Base-by-base conservation (phyloP, 148 eudicot genomes). In the Arctostaphylos glauca region DNA sequence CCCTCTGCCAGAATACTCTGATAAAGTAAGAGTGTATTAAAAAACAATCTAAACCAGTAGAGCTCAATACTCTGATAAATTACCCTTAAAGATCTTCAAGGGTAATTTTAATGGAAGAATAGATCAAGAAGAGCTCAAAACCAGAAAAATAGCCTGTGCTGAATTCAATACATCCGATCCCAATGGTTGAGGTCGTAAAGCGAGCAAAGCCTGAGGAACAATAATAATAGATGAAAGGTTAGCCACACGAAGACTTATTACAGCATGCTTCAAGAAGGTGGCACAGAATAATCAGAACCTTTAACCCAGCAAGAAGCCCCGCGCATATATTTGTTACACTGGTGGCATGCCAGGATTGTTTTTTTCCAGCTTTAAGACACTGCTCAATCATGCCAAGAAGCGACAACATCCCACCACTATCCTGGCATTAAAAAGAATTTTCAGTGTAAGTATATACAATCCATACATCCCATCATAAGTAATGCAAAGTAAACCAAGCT, bases 1-100 rank as follows among this genome's bases (percentile, higher is more conserved):
- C 99, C 99, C 86, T 93, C 99, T 72, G 93, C 91, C 85, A 96
- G 87, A 88, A 93, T 96, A 81, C 86, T 90, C 99, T 96, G 92
- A 48, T 80, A 87, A 78, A 53, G 78, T 46, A 47, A 85, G 21
- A 70, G 59, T 81, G 15, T 80, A 60, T 6, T 43, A 31, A 55
- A 84, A 54, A 2, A 80, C 47, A 25, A 14, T n/a, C n/a, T n/a
- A n/a, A n/a, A n/a, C n/a, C n/a, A n/a, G n/a, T n/a, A n/a, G n/a
- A n/a, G n/a, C n/a, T n/a, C n/a, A n/a, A n/a, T n/a, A n/a, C n/a
- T n/a, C n/a, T n/a, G n/a, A n/a, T n/a, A n/a, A n/a, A n/a, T n/a
- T n/a, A n/a, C n/a, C n/a, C n/a, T n/a, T n/a, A n/a, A n/a, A n/a
- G 53, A 76, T 56, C 72, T 55, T 44, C 71, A 44, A n/a, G 25